Base-by-base conservation (phyloP, 2,329 filamentous ascomycete genomes). In the Sporothrix humicola region DNA sequence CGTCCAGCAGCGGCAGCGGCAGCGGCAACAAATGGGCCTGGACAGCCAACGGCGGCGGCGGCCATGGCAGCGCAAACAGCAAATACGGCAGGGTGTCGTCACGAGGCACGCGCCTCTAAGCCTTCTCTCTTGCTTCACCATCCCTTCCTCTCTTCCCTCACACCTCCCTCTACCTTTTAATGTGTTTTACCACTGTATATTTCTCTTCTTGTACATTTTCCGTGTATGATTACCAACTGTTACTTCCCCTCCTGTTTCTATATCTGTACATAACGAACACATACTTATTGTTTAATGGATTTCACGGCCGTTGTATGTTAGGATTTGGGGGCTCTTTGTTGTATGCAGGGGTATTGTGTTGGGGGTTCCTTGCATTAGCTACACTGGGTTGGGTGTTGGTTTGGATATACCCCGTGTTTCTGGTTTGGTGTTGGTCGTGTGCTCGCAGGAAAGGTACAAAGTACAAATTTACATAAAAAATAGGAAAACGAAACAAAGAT, bases 1-100 rank as follows among this genome's bases (percentile, higher is more conserved):
- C 44, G 15, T 23, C 58, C 1, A 52, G 42, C 42, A 66, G 50
- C 23, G 31, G 26, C 42, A 58, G 65, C 10, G 20, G 66, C 20
- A n/a, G 56, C 54, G 17, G 71, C 59, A 26, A 50, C 61, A 69
- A 54, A 52, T 66, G 71, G 61, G 68, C 23, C 5, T 65, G 46
- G 46, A 42, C 46, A 4, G 50, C 72, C n/a, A 63, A 54, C 56
- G 59, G 59, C 44, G 70, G 73, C 42, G 65, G 50, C 68, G 37
- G 61, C 52, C 44, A 50, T 46, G 44, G 42, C 48, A 46, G 66
- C 20, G 65, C 56, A 13, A 48, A 73, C 17, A 42, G 69, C 50
- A 71, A 58, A 52, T 68, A 69, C 10, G 48, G 66, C 48, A 69
- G 42, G 48, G 20, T 56, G 48, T 69, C 66, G 48, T 26, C 66